Conservation (phyloP, 148 eudicot species). For the Rhododendron kiyosumense region DNA sequence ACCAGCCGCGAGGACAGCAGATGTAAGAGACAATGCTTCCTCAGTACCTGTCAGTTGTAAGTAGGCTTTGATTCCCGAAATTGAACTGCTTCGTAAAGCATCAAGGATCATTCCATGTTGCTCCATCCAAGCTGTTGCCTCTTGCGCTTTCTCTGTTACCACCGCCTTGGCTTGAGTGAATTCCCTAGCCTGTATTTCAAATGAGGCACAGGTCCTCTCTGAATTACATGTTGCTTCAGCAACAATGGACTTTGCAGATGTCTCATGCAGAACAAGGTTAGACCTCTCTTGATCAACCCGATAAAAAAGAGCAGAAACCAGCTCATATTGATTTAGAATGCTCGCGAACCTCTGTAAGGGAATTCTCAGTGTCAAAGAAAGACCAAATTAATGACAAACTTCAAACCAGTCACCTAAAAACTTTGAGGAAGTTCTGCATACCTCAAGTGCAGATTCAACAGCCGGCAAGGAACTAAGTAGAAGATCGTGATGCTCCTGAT, state of each 20-base stretch:
- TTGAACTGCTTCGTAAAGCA: conserved; percentile 70
- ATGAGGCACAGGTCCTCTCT: conserved; percentile 55
- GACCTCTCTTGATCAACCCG: conserved; percentile 88
- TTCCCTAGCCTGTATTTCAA: conserved; percentile 74
- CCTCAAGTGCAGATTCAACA: conserved; percentile 85
- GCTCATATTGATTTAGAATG: conserved; percentile 71
- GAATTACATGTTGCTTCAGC: conserved; percentile 67
- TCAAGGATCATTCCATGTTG: conserved; percentile 85
- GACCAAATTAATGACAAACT: conserved; percentile 6
- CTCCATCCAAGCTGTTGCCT: conserved; percentile 84
- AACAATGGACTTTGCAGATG: conserved; percentile 80
- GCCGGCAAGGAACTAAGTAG: conserved; percentile 73
- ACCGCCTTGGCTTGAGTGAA: conserved; percentile 75
- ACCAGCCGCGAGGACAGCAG: conserved; percentile 83
- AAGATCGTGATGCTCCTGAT: conserved; percentile 95
- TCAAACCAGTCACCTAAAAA: conserved; percentile 14
- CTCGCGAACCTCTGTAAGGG: conserved; percentile 62
- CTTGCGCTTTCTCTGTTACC: conserved; percentile 74
- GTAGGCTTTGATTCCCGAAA: conserved; percentile 54
- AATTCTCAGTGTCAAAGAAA: conserved; percentile 19
- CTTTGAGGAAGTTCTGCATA: conserved; percentile 21
- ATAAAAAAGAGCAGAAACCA: conserved; percentile 59
- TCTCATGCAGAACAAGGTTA: conserved; percentile 63
- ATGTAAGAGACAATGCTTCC: conserved; percentile 61
- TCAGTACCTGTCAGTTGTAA: conserved; percentile 47